Conservation (phyloP, 2,329 filamentous ascomycete genomes). For the Aspergillus sp. region DNA sequence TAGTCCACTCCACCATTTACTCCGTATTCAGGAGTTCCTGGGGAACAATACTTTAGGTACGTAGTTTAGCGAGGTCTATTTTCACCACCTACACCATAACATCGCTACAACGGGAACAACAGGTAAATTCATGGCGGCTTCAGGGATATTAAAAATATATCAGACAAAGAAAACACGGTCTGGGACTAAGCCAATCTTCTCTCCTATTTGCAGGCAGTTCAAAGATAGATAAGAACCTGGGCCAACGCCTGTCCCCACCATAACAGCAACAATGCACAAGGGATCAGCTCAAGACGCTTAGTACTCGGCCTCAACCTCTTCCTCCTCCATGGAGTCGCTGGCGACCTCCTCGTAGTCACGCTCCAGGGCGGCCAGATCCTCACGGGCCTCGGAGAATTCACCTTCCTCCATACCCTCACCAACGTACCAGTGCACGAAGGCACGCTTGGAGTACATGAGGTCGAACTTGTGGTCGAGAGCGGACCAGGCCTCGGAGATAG, state of each 20-base stretch:
- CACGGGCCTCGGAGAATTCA: slow-evolving; percentile 98
- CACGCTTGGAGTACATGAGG: slow-evolving; percentile 99
- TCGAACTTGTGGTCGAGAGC: slow-evolving; percentile 98
- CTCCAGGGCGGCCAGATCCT: slow-evolving; percentile 96
- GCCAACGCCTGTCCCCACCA: slow-evolving; percentile 23
- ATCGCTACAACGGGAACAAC: slow-evolving; percentile 22
- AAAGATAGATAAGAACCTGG: slow-evolving; percentile 17
- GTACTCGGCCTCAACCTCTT: slow-evolving; percentile 90
- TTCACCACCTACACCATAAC: not conserved
- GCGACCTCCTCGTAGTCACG: slow-evolving; percentile 99
- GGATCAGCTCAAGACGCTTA: slow-evolving; percentile 46
- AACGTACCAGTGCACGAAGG: slow-evolving; percentile 99
- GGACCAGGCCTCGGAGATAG: slow-evolving; percentile 97
- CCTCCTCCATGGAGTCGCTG: slow-evolving; percentile 85
- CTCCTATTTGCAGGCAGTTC: slow-evolving; percentile 36
- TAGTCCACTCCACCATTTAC: not conserved
- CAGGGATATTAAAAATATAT: slow-evolving; percentile 42
- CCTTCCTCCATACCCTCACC: slow-evolving; percentile 99
- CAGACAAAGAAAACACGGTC: slow-evolving; percentile 35
- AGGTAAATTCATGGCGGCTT: slow-evolving; percentile 36
- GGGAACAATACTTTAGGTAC: not conserved
- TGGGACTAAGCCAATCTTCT: slow-evolving; percentile 36
- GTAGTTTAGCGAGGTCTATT: not conserved
- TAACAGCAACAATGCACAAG: slow-evolving; percentile 20
- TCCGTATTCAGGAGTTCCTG: not conserved